Base-by-base conservation (phyloP, 192 early-diverging fungal species). In the Backusella tarrabulga region DNA sequence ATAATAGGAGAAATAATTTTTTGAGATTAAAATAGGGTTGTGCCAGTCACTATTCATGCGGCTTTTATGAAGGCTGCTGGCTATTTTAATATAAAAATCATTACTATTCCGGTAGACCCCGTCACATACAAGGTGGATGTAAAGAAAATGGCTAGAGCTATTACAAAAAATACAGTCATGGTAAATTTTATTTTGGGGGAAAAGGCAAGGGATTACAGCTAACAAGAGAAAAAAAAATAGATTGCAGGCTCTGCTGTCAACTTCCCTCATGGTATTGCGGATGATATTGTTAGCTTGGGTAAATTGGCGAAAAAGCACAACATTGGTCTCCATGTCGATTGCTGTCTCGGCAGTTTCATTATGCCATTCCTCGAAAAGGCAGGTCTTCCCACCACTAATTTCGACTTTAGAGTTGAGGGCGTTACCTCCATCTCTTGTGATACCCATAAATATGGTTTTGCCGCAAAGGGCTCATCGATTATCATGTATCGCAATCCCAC, bases 391-490 rank as follows among this genome's bases (percentile, higher is more conserved):
- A 88, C 94, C 67, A 86, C 89, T 67, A 84, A 83, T 17, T 93
- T 94, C 81, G 97, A 99, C 80, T 97, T 97, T 86, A 86, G 96
- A 52, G 84, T 98, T 17, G 90, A 92, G 6, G 96, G 96, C 42
- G 95, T 99, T 23, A 99, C 97, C 0, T 93, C 95, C 40, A 97
- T 99, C 76, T 97, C 95, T 7, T 95, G 93, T 80, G 97, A 99
- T 85, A 95, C 97, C 0, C 97, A 99, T 91, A 99, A 99, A 87
- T 99, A 99, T 78, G 97, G 97, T 29, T 99, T 99, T 84, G 97
- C 97, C 1, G 96, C 97, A 54, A 99, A 99, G 89, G 97, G 97
- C n/a, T 93, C 94, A 6, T 96, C 93, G 6, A 93, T 98, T 17
- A 89, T 98, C 74, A 95, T 98, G 96, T 99, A 97, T 82, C 86